Evolutionary conservation across 2,329 filamentous ascomycete genomes (phyloP), one percentile per base, ranked within the genome.

Genomic region (Orbilia quercus): DNA sequence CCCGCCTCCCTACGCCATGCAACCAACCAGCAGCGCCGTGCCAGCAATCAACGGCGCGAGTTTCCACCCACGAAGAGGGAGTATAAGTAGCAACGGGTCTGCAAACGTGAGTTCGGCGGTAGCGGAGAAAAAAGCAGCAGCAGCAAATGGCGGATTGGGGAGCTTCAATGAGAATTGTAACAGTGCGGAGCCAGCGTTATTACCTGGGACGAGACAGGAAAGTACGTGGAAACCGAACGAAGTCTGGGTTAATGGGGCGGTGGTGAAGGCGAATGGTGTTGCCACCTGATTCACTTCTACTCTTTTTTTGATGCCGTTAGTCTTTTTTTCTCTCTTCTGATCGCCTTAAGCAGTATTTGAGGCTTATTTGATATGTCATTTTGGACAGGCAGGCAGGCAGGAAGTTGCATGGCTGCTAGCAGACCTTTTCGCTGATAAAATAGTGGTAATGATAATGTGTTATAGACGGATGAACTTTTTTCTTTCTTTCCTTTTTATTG

Each of bases 191-290:
- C 77, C 44, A 9, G 76, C 73, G 87, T 82, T 96, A 69, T 86
- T 90, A 16, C 89, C 90, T 0, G 91, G 92, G 6, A 96, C 91
- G 1, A 92, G 88, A 79, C 90, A 94, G 80, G 91, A 96, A 80
- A 90, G 92, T 57, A 96, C 91, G 1, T 96, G 92, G 93, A 84
- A 83, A 22, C 70, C 66, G 2, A 73, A 62, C 34, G 69, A 73
- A 14, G 54, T 73, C 42, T 73, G 69, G 69, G 60, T 22, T 4
- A 73, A 73, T 14, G 60, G 69, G 11, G 47, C 42, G 25, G 44
- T 58, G 12, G 58, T 45, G 18, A 71, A 71, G 36, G 18, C 40
- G 54, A 73, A 65, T 28, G 69, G 69, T 31, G 58, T 73, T 36
- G 53, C 34, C 22, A 34, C 60, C 20, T 65, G 54, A 60, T 42